Conservation (phyloP, 2,329 filamentous ascomycete genomes). For the Colletotrichum lini region DNA sequence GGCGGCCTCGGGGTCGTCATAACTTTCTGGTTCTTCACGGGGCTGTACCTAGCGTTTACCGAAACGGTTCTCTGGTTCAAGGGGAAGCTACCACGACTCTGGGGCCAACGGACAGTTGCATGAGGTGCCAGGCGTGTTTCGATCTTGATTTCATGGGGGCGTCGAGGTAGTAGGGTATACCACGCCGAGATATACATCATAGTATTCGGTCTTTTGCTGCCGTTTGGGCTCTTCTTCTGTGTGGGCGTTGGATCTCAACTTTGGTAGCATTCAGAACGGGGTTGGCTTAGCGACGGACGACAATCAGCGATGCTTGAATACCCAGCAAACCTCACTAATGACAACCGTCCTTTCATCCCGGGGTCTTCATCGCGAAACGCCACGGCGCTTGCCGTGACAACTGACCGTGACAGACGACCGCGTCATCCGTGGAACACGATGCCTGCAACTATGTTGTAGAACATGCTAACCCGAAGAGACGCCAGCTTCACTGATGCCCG, state of each 20-base stretch:
- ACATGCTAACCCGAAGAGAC: neutral
- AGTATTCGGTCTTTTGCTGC: no score
- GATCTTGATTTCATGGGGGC: constrained; percentile 1
- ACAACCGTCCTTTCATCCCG: no score
- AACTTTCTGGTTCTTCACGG: constrained; percentile 64
- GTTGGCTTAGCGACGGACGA: neutral
- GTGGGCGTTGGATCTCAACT: constrained; percentile 16
- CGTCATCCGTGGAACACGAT: constrained; percentile 24
- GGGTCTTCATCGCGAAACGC: neutral
- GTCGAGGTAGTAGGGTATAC: neutral
- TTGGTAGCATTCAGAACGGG: constrained; percentile 6
- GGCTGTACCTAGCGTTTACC: constrained; percentile 64
- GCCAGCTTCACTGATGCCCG: neutral
- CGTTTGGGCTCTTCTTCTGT: neutral
- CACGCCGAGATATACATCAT: neutral
- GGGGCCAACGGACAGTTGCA: neutral
- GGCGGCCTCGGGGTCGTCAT: constrained; percentile 63
- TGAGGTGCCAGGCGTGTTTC: neutral
- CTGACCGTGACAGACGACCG: constrained; percentile 10
- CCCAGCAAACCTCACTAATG: neutral
- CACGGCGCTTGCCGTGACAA: constrained; percentile 21
- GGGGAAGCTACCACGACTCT: constrained; percentile 27
- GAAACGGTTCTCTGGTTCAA: constrained; percentile 58
- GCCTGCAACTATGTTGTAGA: neutral
- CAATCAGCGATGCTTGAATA: neutral